Conservation (phyloP, 306 rosid genomes). For the Vicia sativa region DNA sequence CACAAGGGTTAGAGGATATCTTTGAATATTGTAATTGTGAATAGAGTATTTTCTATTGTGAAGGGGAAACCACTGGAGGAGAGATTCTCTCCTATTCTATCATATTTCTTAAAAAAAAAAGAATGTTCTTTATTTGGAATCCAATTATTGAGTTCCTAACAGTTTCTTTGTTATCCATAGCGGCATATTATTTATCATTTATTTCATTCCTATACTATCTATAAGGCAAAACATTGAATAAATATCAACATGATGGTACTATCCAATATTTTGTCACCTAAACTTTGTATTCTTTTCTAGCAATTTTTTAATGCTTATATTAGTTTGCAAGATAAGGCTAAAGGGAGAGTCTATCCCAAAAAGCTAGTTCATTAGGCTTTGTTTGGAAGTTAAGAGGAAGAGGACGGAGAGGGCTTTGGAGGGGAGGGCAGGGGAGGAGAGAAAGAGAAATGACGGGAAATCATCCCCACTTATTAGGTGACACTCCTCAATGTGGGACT, state of each 20-base stretch:
- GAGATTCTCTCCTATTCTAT: too few relatives aligned
- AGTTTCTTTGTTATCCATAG: background rate
- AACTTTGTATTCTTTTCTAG: background rate
- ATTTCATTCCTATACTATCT: slow-evolving; percentile 8
- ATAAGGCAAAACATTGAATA: background rate
- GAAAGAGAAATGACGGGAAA: background rate
- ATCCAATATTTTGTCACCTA: background rate
- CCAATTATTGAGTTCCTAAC: too few relatives aligned
- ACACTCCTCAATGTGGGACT: background rate
- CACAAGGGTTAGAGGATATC: too few relatives aligned
- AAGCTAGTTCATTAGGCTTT: background rate
- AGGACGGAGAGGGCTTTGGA: background rate
- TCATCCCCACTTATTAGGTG: background rate
- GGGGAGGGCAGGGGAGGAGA: background rate
- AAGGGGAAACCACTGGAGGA: too few relatives aligned
- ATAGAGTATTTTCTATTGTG: too few relatives aligned
- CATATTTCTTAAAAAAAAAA: too few relatives aligned
- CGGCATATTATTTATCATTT: background rate
- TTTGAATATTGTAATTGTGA: too few relatives aligned
- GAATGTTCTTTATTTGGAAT: too few relatives aligned
- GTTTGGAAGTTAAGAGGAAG: background rate
- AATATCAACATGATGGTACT: background rate
- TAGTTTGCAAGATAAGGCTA: background rate
- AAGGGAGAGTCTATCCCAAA: background rate
- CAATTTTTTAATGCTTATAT: background rate